A percentile compares a stretch with the other conserved stretches of the same genome.
phyloP scores from a whole-genome alignment of 2,329 filamentous ascomycete genomes.

The Cladosporium colombiae region DNA sequence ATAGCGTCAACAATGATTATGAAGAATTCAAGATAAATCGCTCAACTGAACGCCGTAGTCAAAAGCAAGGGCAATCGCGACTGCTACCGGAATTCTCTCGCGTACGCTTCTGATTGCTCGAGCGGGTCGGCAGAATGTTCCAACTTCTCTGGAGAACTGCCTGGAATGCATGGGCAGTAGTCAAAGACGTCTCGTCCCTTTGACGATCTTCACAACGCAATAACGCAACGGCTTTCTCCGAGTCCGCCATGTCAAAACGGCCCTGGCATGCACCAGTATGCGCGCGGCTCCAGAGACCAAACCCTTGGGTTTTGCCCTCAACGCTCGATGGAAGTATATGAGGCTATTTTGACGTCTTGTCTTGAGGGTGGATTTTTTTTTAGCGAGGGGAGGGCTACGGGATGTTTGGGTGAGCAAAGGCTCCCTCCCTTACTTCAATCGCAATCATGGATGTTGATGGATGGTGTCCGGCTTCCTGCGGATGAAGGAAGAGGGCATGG shows the following conservation, averaged over 20 bases:
- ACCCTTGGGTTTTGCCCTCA: background rate
- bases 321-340: background rate
- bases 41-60: too few species aligned
- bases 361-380: background rate
- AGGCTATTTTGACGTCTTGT: background rate
- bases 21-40: background rate
- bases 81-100: too few species aligned
- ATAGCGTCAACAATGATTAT: slow-evolving; percentile 7
- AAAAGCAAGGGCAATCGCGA: too few species aligned
- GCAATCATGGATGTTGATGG: background rate
- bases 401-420: background rate
- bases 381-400: background rate
- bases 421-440: background rate
- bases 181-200: background rate
- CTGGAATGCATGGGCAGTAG: too few species aligned
- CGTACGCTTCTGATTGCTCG: background rate
- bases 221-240: too few species aligned
- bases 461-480: background rate
- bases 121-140: slow-evolving; percentile 19
- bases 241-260: background rate
- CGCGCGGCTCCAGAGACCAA: background rate
- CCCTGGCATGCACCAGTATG: background rate
- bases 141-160: background rate
- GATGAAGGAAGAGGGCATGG: background rate
- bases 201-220: background rate